phyloP scores from a whole-genome alignment of 305 asterid genomes.

The Ajuga reptans region DNA sequence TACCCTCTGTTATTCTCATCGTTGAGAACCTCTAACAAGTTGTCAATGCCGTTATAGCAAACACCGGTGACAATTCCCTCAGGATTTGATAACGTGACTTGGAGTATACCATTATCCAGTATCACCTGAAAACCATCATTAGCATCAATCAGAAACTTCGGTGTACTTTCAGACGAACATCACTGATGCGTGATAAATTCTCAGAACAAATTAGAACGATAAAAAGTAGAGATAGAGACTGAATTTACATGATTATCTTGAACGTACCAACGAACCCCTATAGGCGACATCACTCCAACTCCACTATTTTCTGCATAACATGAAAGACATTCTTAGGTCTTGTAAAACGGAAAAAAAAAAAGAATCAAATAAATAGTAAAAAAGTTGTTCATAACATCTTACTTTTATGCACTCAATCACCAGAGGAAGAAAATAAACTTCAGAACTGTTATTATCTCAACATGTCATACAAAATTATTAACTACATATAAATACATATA shows the following conservation, averaged over 20 bases:
- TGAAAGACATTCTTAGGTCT: too few relatives aligned
- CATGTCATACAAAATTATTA: neutral
- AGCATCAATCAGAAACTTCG: neutral
- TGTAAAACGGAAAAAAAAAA: too few relatives aligned
- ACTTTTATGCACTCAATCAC: conserved; percentile 17
- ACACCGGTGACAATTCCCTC: conserved; percentile 81
- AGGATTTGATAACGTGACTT: conserved; percentile 75
- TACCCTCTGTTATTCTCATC: conserved; percentile 81
- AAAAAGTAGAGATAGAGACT: neutral
- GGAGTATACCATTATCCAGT: conserved; percentile 76
- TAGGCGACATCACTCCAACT: conserved; percentile 52
- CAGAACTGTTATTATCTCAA: neutral
- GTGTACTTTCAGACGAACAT: neutral
- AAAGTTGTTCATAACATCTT: neutral
- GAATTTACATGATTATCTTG: conserved; percentile 57
- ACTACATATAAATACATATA: neutral
- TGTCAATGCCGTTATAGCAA: conserved; percentile 61
- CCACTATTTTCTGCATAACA: conserved; percentile 17
- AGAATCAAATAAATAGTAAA: too few relatives aligned
- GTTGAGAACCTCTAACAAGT: conserved; percentile 74
- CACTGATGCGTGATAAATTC: neutral
- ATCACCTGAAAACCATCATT: conserved; percentile 49
- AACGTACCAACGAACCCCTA: conserved; percentile 50
- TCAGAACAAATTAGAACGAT: neutral
- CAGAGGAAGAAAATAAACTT: neutral